Evolutionary conservation across 768 basidiomycete genomes (phyloP).

Genomic region (Hypholoma fasciculare): DNA sequence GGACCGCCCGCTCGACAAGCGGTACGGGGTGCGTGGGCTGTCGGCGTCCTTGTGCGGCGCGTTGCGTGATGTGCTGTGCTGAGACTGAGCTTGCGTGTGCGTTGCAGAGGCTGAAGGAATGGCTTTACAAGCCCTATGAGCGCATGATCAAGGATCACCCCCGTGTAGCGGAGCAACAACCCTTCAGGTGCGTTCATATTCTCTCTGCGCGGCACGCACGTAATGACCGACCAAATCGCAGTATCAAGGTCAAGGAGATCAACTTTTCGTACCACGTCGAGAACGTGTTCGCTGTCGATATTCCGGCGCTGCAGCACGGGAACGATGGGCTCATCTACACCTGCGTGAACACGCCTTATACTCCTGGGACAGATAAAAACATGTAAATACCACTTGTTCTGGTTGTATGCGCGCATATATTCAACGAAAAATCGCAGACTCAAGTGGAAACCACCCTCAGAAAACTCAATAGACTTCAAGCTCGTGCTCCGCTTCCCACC

Average conservation of each 20-base stretch:
- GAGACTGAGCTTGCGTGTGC: background rate
- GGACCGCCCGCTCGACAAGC: constrained; percentile 76
- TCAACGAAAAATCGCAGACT: constrained; percentile 48
- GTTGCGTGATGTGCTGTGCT: background rate
- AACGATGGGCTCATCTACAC: constrained; percentile 98
- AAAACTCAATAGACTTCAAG: constrained; percentile 98
- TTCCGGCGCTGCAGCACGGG: constrained; percentile 85
- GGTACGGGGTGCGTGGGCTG: constrained; percentile 77
- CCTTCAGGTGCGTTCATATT: constrained; percentile 75
- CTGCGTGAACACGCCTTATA: constrained; percentile 80
- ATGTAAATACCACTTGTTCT: constrained; percentile 57
- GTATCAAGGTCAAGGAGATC: constrained; percentile 87
- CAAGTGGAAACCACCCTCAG: constrained; percentile 98
- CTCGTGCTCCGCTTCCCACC: constrained; percentile 93
- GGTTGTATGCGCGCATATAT: constrained; percentile 4
- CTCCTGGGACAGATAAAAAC: constrained; percentile 81
- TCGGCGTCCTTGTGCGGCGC: background rate
- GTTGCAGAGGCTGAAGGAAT: constrained; percentile 70
- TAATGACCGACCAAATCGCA: constrained; percentile 29
- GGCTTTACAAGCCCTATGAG: constrained; percentile 81
- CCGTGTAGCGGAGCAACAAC: constrained; percentile 58
- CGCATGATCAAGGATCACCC: constrained; percentile 72
- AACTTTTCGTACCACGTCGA: constrained; percentile 85
- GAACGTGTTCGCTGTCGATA: constrained; percentile 80
- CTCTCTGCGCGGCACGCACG: background rate